Evolutionary conservation across 2,329 filamentous ascomycete species (phyloP).

Genomic region (Aspergillus piperis): DNA sequence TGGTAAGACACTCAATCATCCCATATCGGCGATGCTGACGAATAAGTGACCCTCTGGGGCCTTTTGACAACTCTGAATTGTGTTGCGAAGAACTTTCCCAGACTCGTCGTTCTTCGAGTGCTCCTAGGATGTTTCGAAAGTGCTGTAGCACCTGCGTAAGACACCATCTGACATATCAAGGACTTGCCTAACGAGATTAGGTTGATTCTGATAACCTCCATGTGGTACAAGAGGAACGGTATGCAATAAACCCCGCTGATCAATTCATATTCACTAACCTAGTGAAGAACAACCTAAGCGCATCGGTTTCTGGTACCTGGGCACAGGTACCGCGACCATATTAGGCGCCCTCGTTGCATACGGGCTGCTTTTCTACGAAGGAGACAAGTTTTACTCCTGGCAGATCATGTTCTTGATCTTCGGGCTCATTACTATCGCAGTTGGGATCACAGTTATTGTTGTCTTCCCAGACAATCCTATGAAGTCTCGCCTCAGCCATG

Average conservation of each 20-base stretch:
- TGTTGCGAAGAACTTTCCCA: conserved; percentile 54
- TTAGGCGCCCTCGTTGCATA: conserved; percentile 57
- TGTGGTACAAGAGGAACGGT: conserved; percentile 54
- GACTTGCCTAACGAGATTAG: conserved; percentile 16
- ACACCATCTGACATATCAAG: not conserved
- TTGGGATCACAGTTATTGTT: conserved; percentile 40
- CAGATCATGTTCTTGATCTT: conserved; percentile 54
- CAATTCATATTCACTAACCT: conserved; percentile 1
- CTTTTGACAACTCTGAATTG: conserved; percentile 51
- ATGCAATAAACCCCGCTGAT: conserved; percentile 1
- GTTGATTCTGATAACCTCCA: conserved; percentile 57
- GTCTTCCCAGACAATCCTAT: conserved; percentile 48
- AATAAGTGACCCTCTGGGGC: conserved; percentile 46
- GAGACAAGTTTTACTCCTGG: conserved; percentile 45
- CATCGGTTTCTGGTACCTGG: conserved; percentile 63
- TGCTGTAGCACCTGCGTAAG: conserved; percentile 52
- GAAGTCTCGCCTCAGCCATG: conserved; percentile 38
- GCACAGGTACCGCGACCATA: conserved; percentile 57
- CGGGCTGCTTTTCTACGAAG: conserved; percentile 55
- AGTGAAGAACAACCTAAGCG: conserved; percentile 58
- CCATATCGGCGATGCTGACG: not conserved
- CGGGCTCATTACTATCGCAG: conserved; percentile 45
- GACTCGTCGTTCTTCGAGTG: conserved; percentile 52
- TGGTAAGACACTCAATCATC: conserved; percentile 34
- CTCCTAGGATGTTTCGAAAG: conserved; percentile 58